Base-by-base conservation (phyloP, 2,329 filamentous ascomycete species). In the Aspergillus luchuensis region DNA sequence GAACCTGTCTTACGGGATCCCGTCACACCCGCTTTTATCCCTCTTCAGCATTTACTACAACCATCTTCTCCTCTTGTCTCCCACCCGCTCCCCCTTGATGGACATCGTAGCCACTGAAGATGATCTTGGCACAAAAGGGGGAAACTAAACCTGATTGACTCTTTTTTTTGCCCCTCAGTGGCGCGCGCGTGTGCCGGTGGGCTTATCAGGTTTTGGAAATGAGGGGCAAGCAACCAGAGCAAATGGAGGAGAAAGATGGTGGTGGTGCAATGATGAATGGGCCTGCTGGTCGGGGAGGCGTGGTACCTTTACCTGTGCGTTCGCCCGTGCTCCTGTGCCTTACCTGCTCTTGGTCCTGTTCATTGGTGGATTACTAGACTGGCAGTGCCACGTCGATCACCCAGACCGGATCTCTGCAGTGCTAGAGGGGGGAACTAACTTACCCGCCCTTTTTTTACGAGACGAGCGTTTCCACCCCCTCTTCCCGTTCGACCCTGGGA, bases 331-430 rank as follows among this genome's bases (percentile, higher is more conserved):
- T 50, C 47, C 47, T 30, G 47, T 50, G 47, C 47, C 47, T 50
- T 50, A 30, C 47, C 47, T 50, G 47, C 47, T 50, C 11, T 50
- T 28, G 7, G 28, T 6, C 3, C 25, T n/a, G 39, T 11, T 47
- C 30, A 56, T 54, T 47, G 41, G 39, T 48, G 28, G 36, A 47
- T 23, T n/a, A 8, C 47, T 30, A 28, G n/a, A 7, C 47, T 57
- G 54, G 53, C 43, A 45, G 57, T 59, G 57, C 57, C 50, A 59
- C 57, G 57, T 59, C 57, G 57, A 59, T 54, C 57, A 59, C 30
- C 53, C 53, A 56, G 39, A 36, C 25, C 47, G 25, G 47, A 50
- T 50, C 47, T 50, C n/a, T n/a, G 25, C 25, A 28, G 30, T 33
- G 47, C 11, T 36, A 30, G 25, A 30, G 47, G 47, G 25, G 47